Base-by-base conservation (phyloP, 768 basidiomycete genomes). In the Russula emetica region DNA sequence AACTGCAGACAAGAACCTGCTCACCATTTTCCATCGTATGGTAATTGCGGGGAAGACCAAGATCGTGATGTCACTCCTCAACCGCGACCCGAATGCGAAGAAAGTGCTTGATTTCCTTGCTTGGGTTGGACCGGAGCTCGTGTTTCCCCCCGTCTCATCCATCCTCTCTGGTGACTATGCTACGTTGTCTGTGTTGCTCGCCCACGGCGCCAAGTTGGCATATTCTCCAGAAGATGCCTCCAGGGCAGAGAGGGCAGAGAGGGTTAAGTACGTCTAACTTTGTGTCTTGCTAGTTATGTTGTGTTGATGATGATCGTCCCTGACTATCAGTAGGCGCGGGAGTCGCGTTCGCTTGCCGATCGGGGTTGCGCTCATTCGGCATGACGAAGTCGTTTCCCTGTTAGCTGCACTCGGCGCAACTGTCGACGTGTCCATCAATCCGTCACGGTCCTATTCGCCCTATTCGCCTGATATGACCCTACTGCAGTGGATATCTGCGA, bases 21-120 rank as follows among this genome's bases (percentile, higher is more conserved):
- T 71, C 50, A 72, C 76, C 2, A 68, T 73, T 30, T 72, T 77
- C 64, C 76, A 76, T 63, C 69, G 68, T 24, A 42, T 74, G 11
- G 73, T 75, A 14, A 55, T 61, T 22, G 36, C 65, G 5, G 26
- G 60, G 26, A 72, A 70, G 44, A 66, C 71, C 9, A 55, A 66
- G n/a, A 64, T 76, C 24, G 67, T 74, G 2, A 61, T 67, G 7
- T 67, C 72, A 1, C 62, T 76, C 24, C 69, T 76, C 22, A 52
- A 61, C 7, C 26, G 56, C 26, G 75, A 76, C 61, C 70, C 71
- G 5, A 75, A 69, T 45, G 71, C 74, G 13, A 75, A 71, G 61
- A 65, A 69, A 10, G 73, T 74, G 18, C 54, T 75, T 22, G 62
- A 73, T 52, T 65, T 72, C 24, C 71, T 75, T 40, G 55, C 62